Evolutionary conservation across 129 eudicot species (phyloP), one percentile per base, ranked within the genome.

Genomic region (Helichrysum umbraculigerum): DNA sequence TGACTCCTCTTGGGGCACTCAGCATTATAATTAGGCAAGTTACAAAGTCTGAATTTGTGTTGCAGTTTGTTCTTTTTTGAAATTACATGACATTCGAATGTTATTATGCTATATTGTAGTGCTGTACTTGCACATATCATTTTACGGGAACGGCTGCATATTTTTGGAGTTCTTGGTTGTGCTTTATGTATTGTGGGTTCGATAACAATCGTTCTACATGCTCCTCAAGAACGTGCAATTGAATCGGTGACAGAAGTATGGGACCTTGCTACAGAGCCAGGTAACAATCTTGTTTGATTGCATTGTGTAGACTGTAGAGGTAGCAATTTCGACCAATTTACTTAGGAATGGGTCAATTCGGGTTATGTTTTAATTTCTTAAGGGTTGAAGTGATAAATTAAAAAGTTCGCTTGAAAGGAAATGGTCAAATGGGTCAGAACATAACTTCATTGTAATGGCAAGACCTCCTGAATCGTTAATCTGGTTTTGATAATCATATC

Each of bases 1-100:
- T 93, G 79, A 93, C 98, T 72, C 98, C 98, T 78, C 98, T 93
- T 71, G 98, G 96, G 34, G 98, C 96, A 0, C 96, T 93, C 77
- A 93, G 98, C 81, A 93, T 93, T 74, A 93, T 93, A 76, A 93
- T 93, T 85, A 93, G 96, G 98, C 82, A 93, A n/a, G 87, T 64
- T 62, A 44, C 6, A 32, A 66, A 56, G 21, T 73, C 68, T 12
- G 3, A 73, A 7, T 15, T 42, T 51, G 39, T 72, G 44, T 57
- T 75, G 20, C 34, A 12, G 20, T 16, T 82, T 16, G 14, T 2
- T 70, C 21, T 7, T 25, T 67, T 64, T 15, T 35, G 2, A 0
- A 10, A 33, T 33, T 51, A 65, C 33, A 33, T 67, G 72, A n/a
- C 29, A 73, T 32, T 77, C 79, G 73, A 82, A 73, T 56, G 64